Percentiles rank a stretch among this genome's conserved stretches.
Evolutionary conservation across 2,329 filamentous ascomycete species (phyloP).

Genomic region (Cladosporium sp.): DNA sequence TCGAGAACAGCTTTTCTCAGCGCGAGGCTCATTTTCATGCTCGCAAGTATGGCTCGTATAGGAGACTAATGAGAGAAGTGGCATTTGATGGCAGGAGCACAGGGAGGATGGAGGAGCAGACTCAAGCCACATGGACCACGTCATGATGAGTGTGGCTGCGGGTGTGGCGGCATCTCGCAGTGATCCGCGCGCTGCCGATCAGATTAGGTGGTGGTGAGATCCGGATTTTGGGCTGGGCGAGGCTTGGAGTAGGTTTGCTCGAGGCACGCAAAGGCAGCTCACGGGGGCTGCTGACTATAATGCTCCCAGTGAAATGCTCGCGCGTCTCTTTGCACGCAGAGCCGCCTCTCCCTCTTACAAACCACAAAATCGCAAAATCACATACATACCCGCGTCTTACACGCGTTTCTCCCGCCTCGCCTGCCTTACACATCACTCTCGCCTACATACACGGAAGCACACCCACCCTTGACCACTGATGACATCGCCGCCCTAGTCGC

Average conservation of each 20-base stretch:
- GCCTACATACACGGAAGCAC: neutral
- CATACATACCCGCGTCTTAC: neutral
- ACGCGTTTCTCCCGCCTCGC: neutral
- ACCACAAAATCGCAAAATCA: neutral
- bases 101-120: neutral
- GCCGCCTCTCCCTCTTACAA: neutral
- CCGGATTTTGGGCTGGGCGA: slow-evolving; percentile 2
- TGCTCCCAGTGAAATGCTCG: neutral
- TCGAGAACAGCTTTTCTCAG: neutral
- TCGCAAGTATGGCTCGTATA: neutral
- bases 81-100: no score
- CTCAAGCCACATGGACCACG: neutral
- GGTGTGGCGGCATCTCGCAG: neutral
- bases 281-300: neutral
- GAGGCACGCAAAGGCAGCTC: neutral
- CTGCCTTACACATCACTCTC: neutral
- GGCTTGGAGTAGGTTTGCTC: neutral
- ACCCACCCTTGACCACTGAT: neutral
- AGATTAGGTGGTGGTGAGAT: neutral
- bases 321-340: neutral
- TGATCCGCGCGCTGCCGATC: slow-evolving; percentile 5
- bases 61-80: neutral
- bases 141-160: neutral
- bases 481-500: neutral
- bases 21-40: neutral